phyloP scores from a whole-genome alignment of 495 filamentous ascomycete genomes.

The Penicillium dipodomyicola region DNA sequence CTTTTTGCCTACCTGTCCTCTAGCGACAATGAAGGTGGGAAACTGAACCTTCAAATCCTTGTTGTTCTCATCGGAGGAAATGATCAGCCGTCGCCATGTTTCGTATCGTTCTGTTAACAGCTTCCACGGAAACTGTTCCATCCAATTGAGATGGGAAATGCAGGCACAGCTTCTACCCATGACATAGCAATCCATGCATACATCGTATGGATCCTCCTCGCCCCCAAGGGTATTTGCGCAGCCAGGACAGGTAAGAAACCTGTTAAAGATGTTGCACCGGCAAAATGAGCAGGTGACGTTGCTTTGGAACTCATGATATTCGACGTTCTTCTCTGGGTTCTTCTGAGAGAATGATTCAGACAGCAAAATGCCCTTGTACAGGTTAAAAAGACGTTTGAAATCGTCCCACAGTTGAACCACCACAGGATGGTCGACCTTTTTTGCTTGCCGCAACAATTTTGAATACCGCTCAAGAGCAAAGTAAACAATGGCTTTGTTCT shows the following conservation, averaged over 20 bases:
- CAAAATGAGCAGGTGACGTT: conserved; percentile 96
- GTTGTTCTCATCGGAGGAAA: conserved; percentile 60
- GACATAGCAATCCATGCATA: conserved; percentile 95
- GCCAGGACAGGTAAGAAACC: conserved; percentile 84
- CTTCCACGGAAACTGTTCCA: conserved; percentile 86
- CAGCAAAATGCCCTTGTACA: conserved; percentile 74
- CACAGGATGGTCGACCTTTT: conserved; percentile 45
- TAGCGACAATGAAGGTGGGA: conserved; percentile 60
- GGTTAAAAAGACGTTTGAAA: conserved; percentile 70
- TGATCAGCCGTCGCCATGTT: conserved; percentile 72
- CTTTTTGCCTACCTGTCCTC: conserved; percentile 61
- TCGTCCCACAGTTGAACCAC: conserved; percentile 69
- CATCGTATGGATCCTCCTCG: conserved; percentile 79
- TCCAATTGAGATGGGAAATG: conserved; percentile 80
- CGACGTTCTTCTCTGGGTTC: conserved; percentile 56
- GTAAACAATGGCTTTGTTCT: conserved; percentile 93
- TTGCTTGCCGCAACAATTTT: conserved; percentile 52
- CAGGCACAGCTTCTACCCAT: conserved; percentile 92
- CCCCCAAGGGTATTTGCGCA: conserved; percentile 58
- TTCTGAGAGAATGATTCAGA: conserved; percentile 77
- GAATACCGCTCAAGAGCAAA: conserved; percentile 79
- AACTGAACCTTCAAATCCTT: conserved; percentile 49
- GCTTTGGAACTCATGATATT: conserved; percentile 75
- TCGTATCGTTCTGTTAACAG: conserved; percentile 77
- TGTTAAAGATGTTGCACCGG: conserved; percentile 93